Evolutionary conservation across 2,329 filamentous ascomycete genomes (phyloP).

Genomic region (Ascochyta clinopodiicola): DNA sequence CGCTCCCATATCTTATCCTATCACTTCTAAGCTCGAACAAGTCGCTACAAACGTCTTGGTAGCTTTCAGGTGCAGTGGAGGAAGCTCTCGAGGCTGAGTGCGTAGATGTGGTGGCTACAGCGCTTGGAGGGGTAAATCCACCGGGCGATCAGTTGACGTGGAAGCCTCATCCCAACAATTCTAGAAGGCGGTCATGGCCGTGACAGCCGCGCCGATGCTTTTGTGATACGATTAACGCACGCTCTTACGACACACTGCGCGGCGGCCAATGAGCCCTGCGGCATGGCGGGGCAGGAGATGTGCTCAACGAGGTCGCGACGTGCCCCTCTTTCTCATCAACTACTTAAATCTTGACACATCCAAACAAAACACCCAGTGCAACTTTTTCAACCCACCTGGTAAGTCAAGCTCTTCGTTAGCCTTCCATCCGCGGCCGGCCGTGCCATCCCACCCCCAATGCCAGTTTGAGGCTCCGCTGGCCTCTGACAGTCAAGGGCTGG

Average conservation of each 20-base stretch:
- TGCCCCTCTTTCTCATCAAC: constrained; percentile 32
- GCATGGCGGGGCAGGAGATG: constrained; percentile 30
- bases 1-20: not conserved
- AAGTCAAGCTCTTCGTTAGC: constrained; percentile 38
- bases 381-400: constrained; percentile 36
- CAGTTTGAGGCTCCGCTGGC: constrained; percentile 26
- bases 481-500: constrained; percentile 26
- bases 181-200: constrained; percentile 12
- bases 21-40: not conserved
- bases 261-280: constrained; percentile 29
- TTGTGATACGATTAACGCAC: constrained; percentile 33
- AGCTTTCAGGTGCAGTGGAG: not conserved
- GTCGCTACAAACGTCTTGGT: not conserved
- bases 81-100: constrained; percentile 2
- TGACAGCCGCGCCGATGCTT: constrained; percentile 24
- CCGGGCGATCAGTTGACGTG: constrained; percentile 9
- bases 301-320: constrained; percentile 25
- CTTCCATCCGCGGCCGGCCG: constrained; percentile 47
- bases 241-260: constrained; percentile 30
- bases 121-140: constrained; percentile 8
- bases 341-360: constrained; percentile 17
- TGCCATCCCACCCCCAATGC: constrained; percentile 29
- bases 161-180: constrained; percentile 18
- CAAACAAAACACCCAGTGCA: constrained; percentile 36
- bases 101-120: not conserved